These are phyloP conservation scores for Corylus heterophylla DNA, from an alignment of 306 rosid species.

Conservation along the genomic window DNA sequence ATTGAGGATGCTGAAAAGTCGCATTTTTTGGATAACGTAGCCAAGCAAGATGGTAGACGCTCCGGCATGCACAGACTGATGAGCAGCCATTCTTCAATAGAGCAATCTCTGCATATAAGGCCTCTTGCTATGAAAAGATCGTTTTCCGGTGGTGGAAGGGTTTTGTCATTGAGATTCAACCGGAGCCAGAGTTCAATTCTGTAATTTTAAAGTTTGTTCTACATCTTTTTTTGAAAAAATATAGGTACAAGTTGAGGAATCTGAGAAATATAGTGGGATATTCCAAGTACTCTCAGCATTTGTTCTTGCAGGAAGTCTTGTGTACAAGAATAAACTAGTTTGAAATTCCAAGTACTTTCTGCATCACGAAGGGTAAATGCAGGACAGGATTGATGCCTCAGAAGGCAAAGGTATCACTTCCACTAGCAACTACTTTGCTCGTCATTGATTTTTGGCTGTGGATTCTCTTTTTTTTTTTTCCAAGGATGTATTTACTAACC, in stretches of 20 bases:
- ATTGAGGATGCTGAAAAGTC: slow-evolving; percentile 10
- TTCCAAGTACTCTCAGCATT: slow-evolving; percentile 3
- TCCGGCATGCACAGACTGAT: slow-evolving; percentile 18
- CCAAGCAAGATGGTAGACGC: slow-evolving; percentile 21
- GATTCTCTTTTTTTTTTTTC: neutral
- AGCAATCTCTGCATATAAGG: slow-evolving; percentile 43
- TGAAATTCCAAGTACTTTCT: neutral
- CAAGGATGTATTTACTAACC: neutral
- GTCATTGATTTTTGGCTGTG: neutral
- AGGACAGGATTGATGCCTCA: neutral
- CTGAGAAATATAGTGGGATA: slow-evolving; percentile 17
- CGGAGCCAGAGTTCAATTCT: slow-evolving; percentile 26
- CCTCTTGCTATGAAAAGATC: slow-evolving; percentile 71
- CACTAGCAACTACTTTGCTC: neutral
- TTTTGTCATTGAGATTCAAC: slow-evolving; percentile 30
- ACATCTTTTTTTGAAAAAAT: neutral
- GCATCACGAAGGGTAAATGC: neutral
- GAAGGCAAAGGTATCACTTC: neutral
- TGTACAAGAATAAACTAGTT: neutral
- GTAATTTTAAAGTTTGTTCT: slow-evolving; percentile 10
- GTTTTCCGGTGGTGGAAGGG: slow-evolving; percentile 40
- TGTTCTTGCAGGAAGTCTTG: neutral
- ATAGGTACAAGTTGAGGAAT: neutral
- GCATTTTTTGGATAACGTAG: neutral
- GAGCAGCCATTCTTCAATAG: slow-evolving; percentile 37